Percentiles rank a stretch among this genome's conserved stretches.
phyloP scores from a whole-genome alignment of 495 filamentous ascomycete genomes.

The Trichoderma orchidacearum region DNA sequence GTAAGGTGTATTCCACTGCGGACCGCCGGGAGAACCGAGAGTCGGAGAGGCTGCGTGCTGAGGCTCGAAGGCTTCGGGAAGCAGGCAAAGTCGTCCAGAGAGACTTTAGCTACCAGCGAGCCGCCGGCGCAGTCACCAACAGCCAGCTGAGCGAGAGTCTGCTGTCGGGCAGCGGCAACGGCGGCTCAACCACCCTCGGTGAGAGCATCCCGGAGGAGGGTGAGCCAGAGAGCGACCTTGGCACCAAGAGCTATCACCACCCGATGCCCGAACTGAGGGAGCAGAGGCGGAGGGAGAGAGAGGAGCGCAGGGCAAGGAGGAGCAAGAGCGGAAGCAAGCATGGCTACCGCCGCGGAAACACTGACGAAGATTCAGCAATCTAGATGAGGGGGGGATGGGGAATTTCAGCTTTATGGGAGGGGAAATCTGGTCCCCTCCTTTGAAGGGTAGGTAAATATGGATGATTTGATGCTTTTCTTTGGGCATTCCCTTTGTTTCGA shows the following conservation, averaged over 20 bases:
- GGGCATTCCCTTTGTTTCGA: background rate
- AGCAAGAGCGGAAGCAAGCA: background rate
- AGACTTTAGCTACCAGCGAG: slow-evolving; percentile 36
- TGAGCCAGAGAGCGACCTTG: slow-evolving; percentile 45
- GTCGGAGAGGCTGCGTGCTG: slow-evolving; percentile 31
- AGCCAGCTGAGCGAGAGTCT: slow-evolving; percentile 12
- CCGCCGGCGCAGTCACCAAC: slow-evolving; percentile 17
- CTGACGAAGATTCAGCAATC: background rate
- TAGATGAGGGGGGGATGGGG: background rate
- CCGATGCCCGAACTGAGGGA: slow-evolving; percentile 16
- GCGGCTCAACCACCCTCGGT: slow-evolving; percentile 27
- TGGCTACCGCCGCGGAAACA: background rate
- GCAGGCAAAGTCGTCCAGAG: slow-evolving; percentile 9
- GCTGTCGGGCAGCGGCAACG: slow-evolving; percentile 38
- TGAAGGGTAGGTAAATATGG: background rate
- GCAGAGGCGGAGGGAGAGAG: slow-evolving; percentile 15
- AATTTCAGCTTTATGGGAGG: background rate
- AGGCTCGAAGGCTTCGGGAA: slow-evolving; percentile 29
- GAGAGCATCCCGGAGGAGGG: slow-evolving; percentile 26
- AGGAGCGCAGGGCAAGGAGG: background rate
- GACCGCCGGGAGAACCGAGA: slow-evolving; percentile 28
- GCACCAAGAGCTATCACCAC: slow-evolving; percentile 73
- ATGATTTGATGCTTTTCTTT: background rate
- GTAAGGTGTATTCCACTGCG: slow-evolving; percentile 41
- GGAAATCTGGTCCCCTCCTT: no score